Base-by-base conservation (phyloP, 2,329 filamentous ascomycete species). In the Paecilomyces formosus region DNA sequence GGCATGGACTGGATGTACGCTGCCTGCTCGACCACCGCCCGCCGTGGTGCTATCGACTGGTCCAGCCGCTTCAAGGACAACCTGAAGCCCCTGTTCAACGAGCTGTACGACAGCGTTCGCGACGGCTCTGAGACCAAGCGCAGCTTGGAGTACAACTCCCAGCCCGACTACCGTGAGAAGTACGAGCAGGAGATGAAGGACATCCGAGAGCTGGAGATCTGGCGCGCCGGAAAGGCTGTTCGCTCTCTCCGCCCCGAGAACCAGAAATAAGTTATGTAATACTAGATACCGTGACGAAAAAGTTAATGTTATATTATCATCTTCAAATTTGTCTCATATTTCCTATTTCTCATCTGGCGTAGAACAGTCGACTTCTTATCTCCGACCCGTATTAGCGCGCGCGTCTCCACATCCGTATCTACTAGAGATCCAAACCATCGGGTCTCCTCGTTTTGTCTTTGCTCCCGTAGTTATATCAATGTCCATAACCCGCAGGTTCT, bases 1-100 rank as follows among this genome's bases (percentile, higher is more conserved):
- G 94, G 94, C 74, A 97, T 99, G 94, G 94, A 99, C 85, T 99
- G 95, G 92, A 99, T 99, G 94, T 99, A 95, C 84, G 92, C 93
- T 77, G 94, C 94, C 68, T 99, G 94, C 89, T 97, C 93, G 64
- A 99, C 94, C 76, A 99, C 94, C 60, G 94, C 94, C 74, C 91
- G 94, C 74, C 92, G 94, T 76, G 94, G 94, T 80, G 94, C 94
- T 81, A 96, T 99, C 76, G 94, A 99, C 86, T 99, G 94, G 94
- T 93, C 88, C 76, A 88, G 88, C 78, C 85, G 85, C 76, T 99
- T 99, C 91, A 97, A 97, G 89, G 89, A 93, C 69, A 92, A 89
- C 75, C 86, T 99, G 75, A 97, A 97, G 89, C 94, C 94, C 73
- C 89, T 99, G 75, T 99, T 99, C 86, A 93, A 97, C 82, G 85